phyloP scores from a whole-genome alignment of 2,329 filamentous ascomycete genomes.

The Fusarium keratoplasticum region DNA sequence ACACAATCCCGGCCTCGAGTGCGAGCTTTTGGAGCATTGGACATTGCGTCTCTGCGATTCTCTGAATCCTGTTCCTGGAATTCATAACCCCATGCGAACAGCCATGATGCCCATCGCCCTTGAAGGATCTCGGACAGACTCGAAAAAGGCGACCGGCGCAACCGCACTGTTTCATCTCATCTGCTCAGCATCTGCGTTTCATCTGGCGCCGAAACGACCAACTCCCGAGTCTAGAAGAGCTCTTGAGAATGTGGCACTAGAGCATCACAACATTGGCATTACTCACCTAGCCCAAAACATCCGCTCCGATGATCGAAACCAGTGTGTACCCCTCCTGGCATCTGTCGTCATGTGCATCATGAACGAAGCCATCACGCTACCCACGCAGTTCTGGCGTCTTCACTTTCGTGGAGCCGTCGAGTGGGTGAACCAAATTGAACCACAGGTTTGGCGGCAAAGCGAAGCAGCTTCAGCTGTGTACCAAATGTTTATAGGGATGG shows the following conservation, averaged over 20 bases:
- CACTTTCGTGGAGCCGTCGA: constrained; percentile 41
- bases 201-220: constrained; percentile 28
- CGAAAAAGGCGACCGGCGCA: constrained; percentile 33
- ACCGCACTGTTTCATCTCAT: constrained; percentile 41
- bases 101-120: constrained; percentile 42
- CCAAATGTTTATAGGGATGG: constrained; percentile 43
- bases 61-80: constrained; percentile 35
- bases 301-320: constrained; percentile 36
- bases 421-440: constrained; percentile 43
- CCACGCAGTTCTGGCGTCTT: constrained; percentile 38
- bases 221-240: constrained; percentile 17
- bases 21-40: constrained; percentile 40
- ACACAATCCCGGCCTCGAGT: constrained; percentile 34
- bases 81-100: constrained; percentile 36
- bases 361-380: constrained; percentile 41
- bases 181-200: constrained; percentile 40
- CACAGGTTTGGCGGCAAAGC: constrained; percentile 37
- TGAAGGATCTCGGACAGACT: constrained; percentile 36
- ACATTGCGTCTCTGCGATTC: constrained; percentile 39
- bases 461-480: constrained; percentile 38
- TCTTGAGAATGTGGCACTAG: constrained; percentile 38
- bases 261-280: constrained; percentile 42
- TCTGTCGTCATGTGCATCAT: constrained; percentile 40
- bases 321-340: constrained; percentile 35
- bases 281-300: constrained; percentile 42